Base-by-base conservation (phyloP, 805 yeast genomes). In the Suhomyces canberraensis region DNA sequence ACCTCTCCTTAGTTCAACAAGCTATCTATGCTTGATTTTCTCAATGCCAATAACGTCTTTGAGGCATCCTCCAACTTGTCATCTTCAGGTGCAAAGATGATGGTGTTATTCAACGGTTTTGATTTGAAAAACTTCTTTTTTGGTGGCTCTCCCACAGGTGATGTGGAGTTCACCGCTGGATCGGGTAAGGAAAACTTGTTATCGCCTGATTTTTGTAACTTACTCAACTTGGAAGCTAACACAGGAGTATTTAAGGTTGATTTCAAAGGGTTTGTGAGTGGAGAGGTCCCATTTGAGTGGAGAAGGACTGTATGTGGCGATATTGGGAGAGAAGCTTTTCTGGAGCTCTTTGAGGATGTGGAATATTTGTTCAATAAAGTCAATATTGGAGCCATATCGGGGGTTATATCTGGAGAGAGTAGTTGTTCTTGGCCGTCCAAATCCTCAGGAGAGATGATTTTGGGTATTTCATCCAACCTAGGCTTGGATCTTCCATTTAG, bases 1-100 rank as follows among this genome's bases (percentile, higher is more conserved):
- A n/a, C n/a, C n/a, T n/a, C n/a, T n/a, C n/a, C n/a, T n/a, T 48
- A 67, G 42, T 68, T 68, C 38, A 68, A 56, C 32, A 68, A 58
- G 37, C 57, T 60, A 31, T 66, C 71, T 29, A 67, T 68, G 40
- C 65, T 61, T 4, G 70, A 63, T 49, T 67, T 65, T 25, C 72
- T 51, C 37, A 68, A 56, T 2, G 70, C 55, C 36, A 68, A 50
- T 26, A 68, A 54, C 1, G 69, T 60, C 35, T 61, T 60, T 5
- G 66, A 55, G 3, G 73, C 73, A 41, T 58, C 64, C 28, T 62
- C 60, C 8, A 50, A 38, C 24, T 43, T 45, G 9, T 36, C 30
- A 8, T 54, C 65, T 43, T 29, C 29, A 2, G 16, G 40, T 27
- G 21, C 33, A 16, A 32, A 32, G 22, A 32, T 14, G 4, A 32